phyloP scores from a whole-genome alignment of 306 rosid species.

The Geum urbanum region DNA sequence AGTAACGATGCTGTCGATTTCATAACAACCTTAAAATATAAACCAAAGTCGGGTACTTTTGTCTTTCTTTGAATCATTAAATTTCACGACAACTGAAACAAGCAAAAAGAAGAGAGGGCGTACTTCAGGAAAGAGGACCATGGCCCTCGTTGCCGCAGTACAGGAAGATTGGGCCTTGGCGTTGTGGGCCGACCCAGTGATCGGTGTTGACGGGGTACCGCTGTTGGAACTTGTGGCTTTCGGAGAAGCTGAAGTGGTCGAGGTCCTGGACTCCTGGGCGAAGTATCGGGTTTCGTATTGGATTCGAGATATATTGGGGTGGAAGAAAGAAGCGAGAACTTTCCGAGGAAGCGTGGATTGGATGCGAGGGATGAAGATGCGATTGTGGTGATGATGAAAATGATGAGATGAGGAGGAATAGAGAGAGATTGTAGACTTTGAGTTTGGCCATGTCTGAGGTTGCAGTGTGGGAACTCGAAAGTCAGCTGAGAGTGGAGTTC shows the following conservation, averaged over 20 bases:
- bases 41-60: background rate
- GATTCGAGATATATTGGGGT: background rate
- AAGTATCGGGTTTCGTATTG: constrained; percentile 59
- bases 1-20: constrained; percentile 63
- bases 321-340: constrained; percentile 29
- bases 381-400: constrained; percentile 28
- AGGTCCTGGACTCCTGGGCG: constrained; percentile 63
- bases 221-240: constrained; percentile 51
- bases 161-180: constrained; percentile 66
- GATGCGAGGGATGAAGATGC: constrained; percentile 5
- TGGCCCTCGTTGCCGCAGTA: constrained; percentile 97
- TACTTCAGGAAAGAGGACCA: constrained; percentile 85
- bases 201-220: constrained; percentile 73
- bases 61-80: background rate
- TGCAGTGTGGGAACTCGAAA: background rate
- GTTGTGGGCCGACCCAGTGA: constrained; percentile 54
- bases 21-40: background rate
- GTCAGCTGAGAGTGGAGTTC: background rate
- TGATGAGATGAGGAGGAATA: background rate
- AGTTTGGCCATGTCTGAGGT: constrained; percentile 24
- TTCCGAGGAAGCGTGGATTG: constrained; percentile 41
- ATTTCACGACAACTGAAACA: background rate
- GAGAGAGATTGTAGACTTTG: constrained; percentile 1
- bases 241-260: constrained; percentile 76
- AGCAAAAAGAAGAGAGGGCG: background rate